Evolutionary conservation across 164 flowering plant species (phyloP).

Genomic region (Magnolia sinica): DNA sequence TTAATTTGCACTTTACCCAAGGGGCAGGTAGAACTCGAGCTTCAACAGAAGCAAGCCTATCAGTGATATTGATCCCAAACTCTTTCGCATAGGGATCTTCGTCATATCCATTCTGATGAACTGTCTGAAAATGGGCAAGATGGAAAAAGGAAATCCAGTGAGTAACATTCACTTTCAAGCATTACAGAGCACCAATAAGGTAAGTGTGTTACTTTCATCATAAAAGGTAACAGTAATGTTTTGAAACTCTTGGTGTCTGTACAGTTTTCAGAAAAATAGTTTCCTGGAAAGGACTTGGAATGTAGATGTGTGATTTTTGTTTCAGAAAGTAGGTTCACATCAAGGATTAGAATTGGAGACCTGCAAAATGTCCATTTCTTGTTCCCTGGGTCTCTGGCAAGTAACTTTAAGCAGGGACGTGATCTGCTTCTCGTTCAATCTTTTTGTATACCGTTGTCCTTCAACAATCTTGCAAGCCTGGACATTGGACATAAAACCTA

Average conservation of each 20-base stretch:
- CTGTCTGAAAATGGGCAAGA: conserved; percentile 32
- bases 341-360: conserved; percentile 14
- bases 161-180: not conserved
- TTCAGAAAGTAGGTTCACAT: not conserved
- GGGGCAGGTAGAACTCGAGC: conserved; percentile 77
- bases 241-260: not conserved
- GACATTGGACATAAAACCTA: not conserved
- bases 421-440: conserved; percentile 60
- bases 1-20: conserved; percentile 38
- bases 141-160: not conserved
- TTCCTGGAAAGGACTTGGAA: not conserved
- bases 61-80: conserved; percentile 50
- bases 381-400: conserved; percentile 59
- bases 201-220: too few species aligned
- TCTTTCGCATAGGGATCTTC: conserved; percentile 59
- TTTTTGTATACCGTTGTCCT: conserved; percentile 56
- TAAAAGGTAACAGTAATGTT: not conserved
- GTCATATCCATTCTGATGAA: conserved; percentile 46
- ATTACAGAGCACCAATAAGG: not conserved
- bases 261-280: not conserved
- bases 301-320: not conserved
- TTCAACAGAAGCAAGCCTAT: conserved; percentile 53
- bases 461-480: conserved; percentile 55
- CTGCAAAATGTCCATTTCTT: conserved; percentile 49
- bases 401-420: conserved; percentile 56